phyloP scores from a whole-genome alignment of 371 early-diverging fungal genomes.

The Parasitella parasitica region DNA sequence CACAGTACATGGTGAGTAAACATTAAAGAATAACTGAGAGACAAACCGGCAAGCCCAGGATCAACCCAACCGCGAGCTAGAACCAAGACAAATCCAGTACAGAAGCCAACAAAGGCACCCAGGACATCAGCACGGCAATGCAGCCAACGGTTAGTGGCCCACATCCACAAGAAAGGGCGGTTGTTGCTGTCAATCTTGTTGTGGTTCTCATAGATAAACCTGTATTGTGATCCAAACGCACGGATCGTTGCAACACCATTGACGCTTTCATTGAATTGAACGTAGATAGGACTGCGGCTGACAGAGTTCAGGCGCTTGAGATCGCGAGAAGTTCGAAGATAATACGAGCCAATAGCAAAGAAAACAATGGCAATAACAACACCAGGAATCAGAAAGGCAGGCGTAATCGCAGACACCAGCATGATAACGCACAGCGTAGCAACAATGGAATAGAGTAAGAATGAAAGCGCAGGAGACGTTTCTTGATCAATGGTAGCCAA shows the following conservation, averaged over 20 bases:
- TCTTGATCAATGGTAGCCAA: constrained; percentile 70
- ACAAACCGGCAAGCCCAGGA: constrained; percentile 78
- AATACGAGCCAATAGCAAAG: constrained; percentile 56
- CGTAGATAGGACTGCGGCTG: constrained; percentile 76
- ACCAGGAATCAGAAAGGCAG: constrained; percentile 55
- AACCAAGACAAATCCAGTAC: constrained; percentile 62
- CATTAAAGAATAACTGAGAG: constrained; percentile 70
- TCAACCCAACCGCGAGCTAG: constrained; percentile 53
- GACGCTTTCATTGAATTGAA: constrained; percentile 75
- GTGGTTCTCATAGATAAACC: constrained; percentile 62
- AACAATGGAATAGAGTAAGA: constrained; percentile 46
- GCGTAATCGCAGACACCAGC: constrained; percentile 47
- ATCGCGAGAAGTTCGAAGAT: constrained; percentile 78
- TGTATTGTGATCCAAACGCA: constrained; percentile 65
- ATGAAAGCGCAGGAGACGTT: constrained; percentile 46
- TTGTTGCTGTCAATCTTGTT: constrained; percentile 66
- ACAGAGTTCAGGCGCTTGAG: constrained; percentile 88
- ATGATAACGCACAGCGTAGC: constrained; percentile 49
- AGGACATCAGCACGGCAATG: constrained; percentile 75
- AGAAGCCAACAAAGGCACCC: constrained; percentile 71
- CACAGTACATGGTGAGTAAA: constrained; percentile 75
- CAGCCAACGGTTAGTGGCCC: constrained; percentile 92
- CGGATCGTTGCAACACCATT: constrained; percentile 79
- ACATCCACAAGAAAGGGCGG: constrained; percentile 79
- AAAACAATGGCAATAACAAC: constrained; percentile 49